Base-by-base conservation (phyloP, 163 green algal genomes). In the Chlorella variabilis region DNA sequence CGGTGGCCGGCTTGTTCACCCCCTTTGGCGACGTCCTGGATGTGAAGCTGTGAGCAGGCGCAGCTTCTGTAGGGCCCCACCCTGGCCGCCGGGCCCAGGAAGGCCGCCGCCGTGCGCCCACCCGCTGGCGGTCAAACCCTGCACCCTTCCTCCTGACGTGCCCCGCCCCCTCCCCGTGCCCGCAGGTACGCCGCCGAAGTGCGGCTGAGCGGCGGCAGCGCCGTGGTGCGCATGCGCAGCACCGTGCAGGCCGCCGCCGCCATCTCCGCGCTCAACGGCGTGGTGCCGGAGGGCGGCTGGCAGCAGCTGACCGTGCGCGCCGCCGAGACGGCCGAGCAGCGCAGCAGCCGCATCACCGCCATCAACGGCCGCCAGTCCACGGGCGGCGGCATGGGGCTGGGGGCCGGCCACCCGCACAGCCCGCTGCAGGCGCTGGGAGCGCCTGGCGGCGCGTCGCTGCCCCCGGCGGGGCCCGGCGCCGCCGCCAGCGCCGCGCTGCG, bases 251-350 rank as follows among this genome's bases (percentile, higher is more conserved):
- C 73, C 4, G 73, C 33, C 1, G 36, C 73, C 54, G 73, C 73
- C 38, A 70, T 79, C 33, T 51, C 71, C 71, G 71, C 71, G 9
- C 71, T 79, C 51, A 79, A 79, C 54, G 71, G 71, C 36, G 71
- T 54, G 18, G 54, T 79, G 34, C 71, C 71, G 20, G 71, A 79
- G 17, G 71, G 71, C 54, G 71, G 71, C 71, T 79, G 71, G 71
- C 71, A 79, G 71, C 71, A 79, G 71, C 71, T 79, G 54, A 79
- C 71, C 4, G 71, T 79, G 71, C 51, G 71, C 34, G 71, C 71
- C 2, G 71, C 71, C 15, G 71, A 79, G 71, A 79, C 71, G 25
- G 71, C 71, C 0, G 71, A 79, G 54, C 71, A 79, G 54, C 71
- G 71, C 71, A 58, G 34, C 71, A 58, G 7, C 71, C 71, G 71